phyloP scores from a whole-genome alignment of 208 protist genomes.

The Strigomonas oncopelti region DNA sequence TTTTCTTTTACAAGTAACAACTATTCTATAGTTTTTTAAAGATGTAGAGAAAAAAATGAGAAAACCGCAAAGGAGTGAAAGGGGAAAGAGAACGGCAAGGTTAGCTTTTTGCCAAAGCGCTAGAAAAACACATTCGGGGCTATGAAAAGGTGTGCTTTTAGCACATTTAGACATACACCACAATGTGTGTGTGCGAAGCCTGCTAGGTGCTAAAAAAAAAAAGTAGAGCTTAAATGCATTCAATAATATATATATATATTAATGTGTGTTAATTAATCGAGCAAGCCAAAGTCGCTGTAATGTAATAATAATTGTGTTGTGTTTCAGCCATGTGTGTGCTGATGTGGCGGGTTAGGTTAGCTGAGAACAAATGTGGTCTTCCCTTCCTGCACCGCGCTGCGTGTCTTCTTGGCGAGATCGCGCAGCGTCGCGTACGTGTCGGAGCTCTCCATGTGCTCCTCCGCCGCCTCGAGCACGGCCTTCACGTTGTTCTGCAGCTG shows the following conservation, averaged over 20 bases:
- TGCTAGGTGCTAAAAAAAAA: no score
- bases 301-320: constrained; percentile 9
- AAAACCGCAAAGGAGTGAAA: constrained; percentile 3
- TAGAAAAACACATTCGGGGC: no score
- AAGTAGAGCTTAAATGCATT: no score
- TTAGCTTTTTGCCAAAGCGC: no score
- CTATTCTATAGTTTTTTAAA: no score
- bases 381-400: constrained; percentile 36
- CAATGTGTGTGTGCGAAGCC: not conserved
- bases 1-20: no score
- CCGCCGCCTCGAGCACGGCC: constrained; percentile 50
- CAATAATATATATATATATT: not conserved
- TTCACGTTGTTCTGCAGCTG: constrained; percentile 62
- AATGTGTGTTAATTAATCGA: not conserved
- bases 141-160: no score
- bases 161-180: not conserved
- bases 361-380: constrained; percentile 30
- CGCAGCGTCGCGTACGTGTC: constrained; percentile 43
- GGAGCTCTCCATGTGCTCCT: constrained; percentile 73
- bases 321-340: not conserved
- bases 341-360: not conserved
- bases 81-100: no score
- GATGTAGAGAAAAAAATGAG: no score
- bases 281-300: not conserved
- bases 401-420: constrained; percentile 33